These are phyloP conservation scores for Sordariomycetes sp. DNA, from an alignment of 2,329 filamentous ascomycete genomes.

Conservation along the genomic window DNA sequence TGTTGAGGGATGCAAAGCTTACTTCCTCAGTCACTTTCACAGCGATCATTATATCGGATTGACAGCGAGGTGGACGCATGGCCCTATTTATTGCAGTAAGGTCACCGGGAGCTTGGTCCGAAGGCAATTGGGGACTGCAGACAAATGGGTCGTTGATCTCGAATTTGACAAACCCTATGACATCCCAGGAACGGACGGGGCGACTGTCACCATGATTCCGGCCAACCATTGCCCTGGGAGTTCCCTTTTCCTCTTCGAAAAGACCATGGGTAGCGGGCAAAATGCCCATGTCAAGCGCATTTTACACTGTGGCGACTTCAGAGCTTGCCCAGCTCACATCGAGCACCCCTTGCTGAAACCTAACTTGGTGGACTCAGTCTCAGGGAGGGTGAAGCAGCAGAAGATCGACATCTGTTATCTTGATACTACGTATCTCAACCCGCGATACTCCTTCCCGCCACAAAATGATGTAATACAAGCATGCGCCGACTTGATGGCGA, in stretches of 20 bases:
- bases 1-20: slow-evolving; percentile 83
- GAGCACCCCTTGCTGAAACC: slow-evolving; percentile 74
- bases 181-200: slow-evolving; percentile 73
- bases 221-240: slow-evolving; percentile 97
- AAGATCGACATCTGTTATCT: slow-evolving; percentile 93
- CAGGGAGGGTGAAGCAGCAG: slow-evolving; percentile 67
- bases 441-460: slow-evolving; percentile 86
- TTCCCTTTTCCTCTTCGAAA: slow-evolving; percentile 88
- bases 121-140: slow-evolving; percentile 76
- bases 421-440: slow-evolving; percentile 94
- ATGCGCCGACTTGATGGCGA: slow-evolving; percentile 81
- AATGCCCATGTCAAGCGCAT: slow-evolving; percentile 63
- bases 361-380: slow-evolving; percentile 59
- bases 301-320: slow-evolving; percentile 91
- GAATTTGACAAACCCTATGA: slow-evolving; percentile 77
- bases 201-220: slow-evolving; percentile 85
- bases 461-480: slow-evolving; percentile 82
- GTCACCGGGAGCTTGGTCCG: slow-evolving; percentile 86
- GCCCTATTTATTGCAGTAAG: slow-evolving; percentile 91
- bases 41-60: slow-evolving; percentile 95
- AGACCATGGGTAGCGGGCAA: slow-evolving; percentile 52
- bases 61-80: slow-evolving; percentile 80
- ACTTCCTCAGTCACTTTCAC: slow-evolving; percentile 96
- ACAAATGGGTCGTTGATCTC: slow-evolving; percentile 74
- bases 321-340: slow-evolving; percentile 79